Evolutionary conservation across 2,329 filamentous ascomycete genomes (phyloP), one percentile per base, ranked within the genome.

Genomic region (Cladosporium sp.): DNA sequence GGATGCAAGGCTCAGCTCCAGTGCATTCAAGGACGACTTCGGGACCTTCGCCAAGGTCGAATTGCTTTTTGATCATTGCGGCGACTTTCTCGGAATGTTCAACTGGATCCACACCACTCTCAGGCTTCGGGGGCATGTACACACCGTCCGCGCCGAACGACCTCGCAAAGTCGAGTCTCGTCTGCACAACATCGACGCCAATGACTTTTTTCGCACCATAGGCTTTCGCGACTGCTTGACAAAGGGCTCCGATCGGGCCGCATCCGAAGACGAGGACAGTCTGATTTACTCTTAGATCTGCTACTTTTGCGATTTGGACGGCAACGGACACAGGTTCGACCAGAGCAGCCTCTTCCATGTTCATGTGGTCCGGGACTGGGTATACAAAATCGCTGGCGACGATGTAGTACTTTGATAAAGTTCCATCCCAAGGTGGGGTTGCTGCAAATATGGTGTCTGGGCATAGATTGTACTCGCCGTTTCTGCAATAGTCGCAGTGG

Each of bases 11-110:
- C 74, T 91, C 89, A 1, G 88, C 90, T 34, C 90, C 90, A 28
- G 83, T 88, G 12, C 89, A 90, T 71, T 94, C 90, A 66, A 94
- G 90, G 39, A 90, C 89, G 0, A 84, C 84, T 73, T 94, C 90
- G 1, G 87, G 88, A 15, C 90, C 90, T 28, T 50, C 37, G 1
- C 60, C 61, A 7, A 66, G 50, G 3, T 59, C 61, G 56, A 58
- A 62, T 53, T 66, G 61, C 9, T 61, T 42, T 9, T 60, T 61
- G 28, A 67, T 56, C 42, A 48, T 47, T 19, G 36, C 51, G 22
- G 64, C 64, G 42, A 58, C 61, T 37, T 63, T 62, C 34, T 67
- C 52, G 60, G 69, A 37, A 28, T 72, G 70, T 35, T 75, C 69
- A 1, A 72, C 67, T 0, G 71, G 70, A 60, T 78, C 74, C 3